Base-by-base conservation (phyloP, 768 basidiomycete genomes). In the Hortiboletus campestris region DNA sequence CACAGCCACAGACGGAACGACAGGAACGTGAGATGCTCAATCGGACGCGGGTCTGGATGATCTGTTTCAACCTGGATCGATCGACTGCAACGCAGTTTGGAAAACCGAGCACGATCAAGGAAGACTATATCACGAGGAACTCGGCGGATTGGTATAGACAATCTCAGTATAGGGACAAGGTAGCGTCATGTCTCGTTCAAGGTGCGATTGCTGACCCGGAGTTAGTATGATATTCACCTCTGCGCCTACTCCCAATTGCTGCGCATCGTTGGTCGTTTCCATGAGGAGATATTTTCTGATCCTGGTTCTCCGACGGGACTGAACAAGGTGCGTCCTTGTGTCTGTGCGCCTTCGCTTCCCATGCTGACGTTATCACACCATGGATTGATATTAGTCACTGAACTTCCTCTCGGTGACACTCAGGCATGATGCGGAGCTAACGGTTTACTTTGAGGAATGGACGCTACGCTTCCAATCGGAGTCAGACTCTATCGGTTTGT, bases 81-180 rank as follows among this genome's bases (percentile, higher is more conserved):
- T 94, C 91, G 28, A 87, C 88, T 3, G 86, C 91, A 2, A 93
- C 89, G 3, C 88, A 94, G 67, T 91, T 93, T 67, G 94, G 93
- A 4, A 94, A 94, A 70, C 91, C 92, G 3, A 86, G 86, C 13
- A 92, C 91, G 10, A 86, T 95, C 66, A 88, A 88, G 62, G 92
- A 94, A 63, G 91, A 94, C 66, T 86, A 80, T 52, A 83, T 88
- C 59, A 83, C 89, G 50, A 81, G 91, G 32, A 81, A 84, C 63
- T 84, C 85, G 7, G 78, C 77, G 34, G 83, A 88, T 40, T 92
- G 89, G 89, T 91, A 91, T 67, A 85, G 80, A 67, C 80, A 76
- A 56, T 89, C 85, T 3, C 75, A 76, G 64, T 84, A 83, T 65
- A 85, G 85, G 59, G 77, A 78, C 63, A 69, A 77, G 46, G 87